phyloP scores from a whole-genome alignment of 176 grass and related monocot genomes.

The Echinochloa phyllopogon region DNA sequence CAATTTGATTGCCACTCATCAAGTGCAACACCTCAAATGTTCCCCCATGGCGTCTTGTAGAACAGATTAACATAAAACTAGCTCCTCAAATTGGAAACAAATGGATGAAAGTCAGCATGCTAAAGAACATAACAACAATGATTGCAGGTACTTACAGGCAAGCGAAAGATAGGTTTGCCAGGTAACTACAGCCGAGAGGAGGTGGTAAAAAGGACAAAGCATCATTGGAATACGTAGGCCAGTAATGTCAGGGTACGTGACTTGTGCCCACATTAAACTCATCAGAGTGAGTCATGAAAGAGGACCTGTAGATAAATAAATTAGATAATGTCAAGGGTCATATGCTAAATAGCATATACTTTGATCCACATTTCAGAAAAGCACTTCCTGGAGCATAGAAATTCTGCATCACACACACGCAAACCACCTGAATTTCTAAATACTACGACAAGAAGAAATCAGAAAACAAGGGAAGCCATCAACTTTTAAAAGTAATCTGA shows the following conservation, averaged over 20 bases:
- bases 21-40: not conserved
- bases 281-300: not conserved
- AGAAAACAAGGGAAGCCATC: not conserved
- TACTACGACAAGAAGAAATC: not conserved
- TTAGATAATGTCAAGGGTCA: not conserved
- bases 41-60: not conserved
- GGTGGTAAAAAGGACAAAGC: conserved; percentile 5
- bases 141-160: not conserved
- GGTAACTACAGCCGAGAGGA: not conserved
- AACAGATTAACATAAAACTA: not conserved
- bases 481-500: not conserved
- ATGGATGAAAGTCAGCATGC: not conserved
- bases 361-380: not conserved
- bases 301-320: not conserved
- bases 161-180: not conserved
- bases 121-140: not conserved
- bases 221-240: conserved; percentile 7
- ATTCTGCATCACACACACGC: not conserved
- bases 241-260: not conserved
- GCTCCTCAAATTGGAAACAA: conserved; percentile 9
- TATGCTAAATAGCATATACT: conserved; percentile 4
- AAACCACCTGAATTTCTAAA: not conserved
- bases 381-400: not conserved
- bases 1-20: not conserved
- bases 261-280: conserved; percentile 6